These are phyloP conservation scores for Silene coronaria DNA, from an alignment of 179 eudicot genomes.

Conservation along the genomic window DNA sequence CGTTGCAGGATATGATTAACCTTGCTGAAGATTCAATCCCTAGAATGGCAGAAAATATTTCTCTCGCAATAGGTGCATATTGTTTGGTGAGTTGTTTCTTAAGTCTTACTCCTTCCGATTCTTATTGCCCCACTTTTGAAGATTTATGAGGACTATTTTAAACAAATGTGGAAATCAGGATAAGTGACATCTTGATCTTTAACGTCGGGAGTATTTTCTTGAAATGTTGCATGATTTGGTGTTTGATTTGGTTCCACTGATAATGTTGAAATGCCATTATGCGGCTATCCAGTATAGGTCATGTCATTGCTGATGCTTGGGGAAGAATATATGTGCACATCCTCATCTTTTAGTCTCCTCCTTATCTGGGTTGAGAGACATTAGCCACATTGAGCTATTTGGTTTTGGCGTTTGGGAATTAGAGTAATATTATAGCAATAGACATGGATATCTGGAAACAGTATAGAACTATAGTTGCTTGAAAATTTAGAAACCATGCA, in stretches of 20 bases:
- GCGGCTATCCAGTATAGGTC: not conserved
- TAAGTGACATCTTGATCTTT: not conserved
- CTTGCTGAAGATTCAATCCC: slow-evolving; percentile 77
- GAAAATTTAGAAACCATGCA: not conserved
- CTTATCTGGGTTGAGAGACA: not conserved
- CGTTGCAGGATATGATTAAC: slow-evolving; percentile 51
- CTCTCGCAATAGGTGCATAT: slow-evolving; percentile 78
- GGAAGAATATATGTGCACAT: not conserved
- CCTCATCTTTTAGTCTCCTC: not conserved
- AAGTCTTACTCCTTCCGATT: not conserved
- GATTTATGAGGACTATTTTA: no score
- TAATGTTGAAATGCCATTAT: not conserved
- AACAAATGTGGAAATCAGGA: not conserved
- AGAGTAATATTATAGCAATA: no score
- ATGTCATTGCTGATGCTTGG: not conserved
- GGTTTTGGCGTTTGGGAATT: no score
- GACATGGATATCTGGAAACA: no score
- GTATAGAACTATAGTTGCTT: not conserved
- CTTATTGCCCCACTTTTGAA: no score
- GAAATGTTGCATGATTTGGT: not conserved
- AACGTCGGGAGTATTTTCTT: not conserved
- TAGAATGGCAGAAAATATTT: slow-evolving; percentile 83
- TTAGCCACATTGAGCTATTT: not conserved
- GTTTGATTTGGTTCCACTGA: not conserved
- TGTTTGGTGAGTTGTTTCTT: slow-evolving; percentile 53